Evolutionary conservation across 2,329 filamentous ascomycete species (phyloP), one percentile per base, ranked within the genome.

Genomic region (Ceratocystis alfenasii): DNA sequence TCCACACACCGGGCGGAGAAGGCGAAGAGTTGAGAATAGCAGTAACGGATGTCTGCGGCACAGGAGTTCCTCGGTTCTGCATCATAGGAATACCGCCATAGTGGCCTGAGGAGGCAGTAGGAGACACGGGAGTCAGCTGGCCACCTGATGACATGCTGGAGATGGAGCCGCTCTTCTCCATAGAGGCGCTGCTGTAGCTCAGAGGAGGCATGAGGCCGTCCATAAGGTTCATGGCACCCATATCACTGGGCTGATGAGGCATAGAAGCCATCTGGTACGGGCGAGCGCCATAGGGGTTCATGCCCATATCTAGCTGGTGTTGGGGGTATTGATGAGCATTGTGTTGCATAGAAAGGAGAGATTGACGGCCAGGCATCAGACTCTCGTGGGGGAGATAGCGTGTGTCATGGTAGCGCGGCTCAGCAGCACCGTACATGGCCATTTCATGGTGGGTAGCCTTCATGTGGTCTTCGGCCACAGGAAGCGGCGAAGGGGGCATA

Each of bases 1-100:
- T 20, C 66, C 66, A 67, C n/a, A 12, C 41, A 5, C 46, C 60
- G 28, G 50, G 25, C 33, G 63, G 60, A 46, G 64, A 64, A 3
- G 66, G 63, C 30, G 66, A 68, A 1, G 66, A 64, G 66, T 68
- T 68, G n/a, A 68, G 64, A n/a, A 68, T 61, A 8, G 66, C 48
- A 10, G 55, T 53, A 15, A 68, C 66, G 1, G 66, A 65, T 1
- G 66, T 63, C 44, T 66, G 65, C 44, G 61, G 55, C 8, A 55
- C 48, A 5, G 62, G 28, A n/a, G 48, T 57, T 55, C 48, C 22
- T 15, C 59, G 44, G n/a, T 30, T 36, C 22, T 62, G 44, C 36
- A 63, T 25, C 36, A 66, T 57, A 15, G 41, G 30, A 25, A 46
- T 12, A 4, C 33, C 62, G 2, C 44, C 48, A 2, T 63, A 63